Evolutionary conservation across 495 filamentous ascomycete species (phyloP).

Genomic region (Neurospora discreta): DNA sequence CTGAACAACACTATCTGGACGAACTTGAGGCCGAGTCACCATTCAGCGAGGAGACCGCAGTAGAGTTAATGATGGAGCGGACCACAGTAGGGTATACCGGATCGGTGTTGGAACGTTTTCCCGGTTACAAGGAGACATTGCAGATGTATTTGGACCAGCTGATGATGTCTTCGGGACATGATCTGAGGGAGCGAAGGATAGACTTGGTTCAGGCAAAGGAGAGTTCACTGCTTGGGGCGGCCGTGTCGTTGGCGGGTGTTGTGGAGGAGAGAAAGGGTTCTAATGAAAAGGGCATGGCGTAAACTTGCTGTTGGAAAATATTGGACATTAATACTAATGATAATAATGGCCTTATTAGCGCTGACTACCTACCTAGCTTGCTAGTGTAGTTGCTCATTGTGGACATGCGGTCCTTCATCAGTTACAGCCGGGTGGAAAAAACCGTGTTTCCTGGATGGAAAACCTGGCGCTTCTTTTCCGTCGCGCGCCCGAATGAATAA

Average conservation of each 20-base stretch:
- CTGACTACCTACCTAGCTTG: no score
- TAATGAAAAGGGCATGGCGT: not conserved
- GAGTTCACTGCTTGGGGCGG: slow-evolving; percentile 52
- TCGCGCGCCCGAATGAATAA: no score
- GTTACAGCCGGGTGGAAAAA: no score
- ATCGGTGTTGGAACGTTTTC: slow-evolving; percentile 55
- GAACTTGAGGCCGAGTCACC: slow-evolving; percentile 4
- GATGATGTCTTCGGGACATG: slow-evolving; percentile 11
- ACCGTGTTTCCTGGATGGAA: no score
- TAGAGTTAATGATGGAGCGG: slow-evolving; percentile 13
- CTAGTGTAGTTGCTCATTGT: no score
- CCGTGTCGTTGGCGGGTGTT: slow-evolving; percentile 38
- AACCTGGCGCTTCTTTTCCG: no score
- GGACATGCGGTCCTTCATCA: no score
- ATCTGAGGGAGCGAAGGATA: slow-evolving; percentile 22
- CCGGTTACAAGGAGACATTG: slow-evolving; percentile 36
- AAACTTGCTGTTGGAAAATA: no score
- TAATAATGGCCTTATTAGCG: no score
- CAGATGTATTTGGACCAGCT: slow-evolving; percentile 43
- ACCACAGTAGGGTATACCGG: slow-evolving; percentile 52
- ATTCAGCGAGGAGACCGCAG: slow-evolving; percentile 13
- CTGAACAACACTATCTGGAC: slow-evolving; percentile 25
- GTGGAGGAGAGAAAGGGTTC: not conserved
- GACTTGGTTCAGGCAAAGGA: slow-evolving; percentile 46
- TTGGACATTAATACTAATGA: no score